Evolutionary conservation across 2,329 filamentous ascomycete species (phyloP).

Genomic region (Harringtonia lauricola): DNA sequence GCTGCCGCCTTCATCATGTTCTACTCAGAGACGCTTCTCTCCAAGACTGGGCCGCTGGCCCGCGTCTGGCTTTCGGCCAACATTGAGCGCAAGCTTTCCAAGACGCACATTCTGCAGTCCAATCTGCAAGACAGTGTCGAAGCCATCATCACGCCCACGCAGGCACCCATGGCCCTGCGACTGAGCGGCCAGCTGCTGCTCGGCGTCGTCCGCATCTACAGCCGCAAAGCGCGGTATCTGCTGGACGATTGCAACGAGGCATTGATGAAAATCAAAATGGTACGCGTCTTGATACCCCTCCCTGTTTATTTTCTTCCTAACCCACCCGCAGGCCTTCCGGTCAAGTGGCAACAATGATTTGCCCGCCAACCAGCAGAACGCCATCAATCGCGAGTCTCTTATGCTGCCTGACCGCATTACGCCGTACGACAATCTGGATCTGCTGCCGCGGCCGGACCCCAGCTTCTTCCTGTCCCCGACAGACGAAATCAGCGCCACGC

Average conservation of each 20-base stretch:
- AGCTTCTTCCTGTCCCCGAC: slow-evolving; percentile 72
- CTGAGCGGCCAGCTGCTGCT: slow-evolving; percentile 88
- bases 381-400: slow-evolving; percentile 75
- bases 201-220: slow-evolving; percentile 95
- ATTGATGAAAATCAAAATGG: slow-evolving; percentile 97
- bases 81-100: slow-evolving; percentile 94
- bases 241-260: slow-evolving; percentile 97
- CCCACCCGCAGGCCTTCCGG: slow-evolving; percentile 64
- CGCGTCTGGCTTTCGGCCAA: slow-evolving; percentile 98
- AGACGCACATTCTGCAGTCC: slow-evolving; percentile 88
- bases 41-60: slow-evolving; percentile 93
- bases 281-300: slow-evolving; percentile 26
- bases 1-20: slow-evolving; percentile 55
- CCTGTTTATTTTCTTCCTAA: slow-evolving; percentile 12
- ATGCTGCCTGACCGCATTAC: slow-evolving; percentile 89
- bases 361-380: slow-evolving; percentile 68
- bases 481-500: slow-evolving; percentile 46
- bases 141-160: slow-evolving; percentile 84
- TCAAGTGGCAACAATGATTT: slow-evolving; percentile 92
- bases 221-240: slow-evolving; percentile 90
- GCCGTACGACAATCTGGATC: slow-evolving; percentile 68
- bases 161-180: slow-evolving; percentile 89
- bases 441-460: slow-evolving; percentile 78
- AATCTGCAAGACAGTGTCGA: slow-evolving; percentile 92
- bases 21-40: slow-evolving; percentile 90